A percentile compares a stretch with the other conserved stretches of the same genome.
phyloP scores from a whole-genome alignment of 208 protist genomes.

The Leishmania tropica region DNA sequence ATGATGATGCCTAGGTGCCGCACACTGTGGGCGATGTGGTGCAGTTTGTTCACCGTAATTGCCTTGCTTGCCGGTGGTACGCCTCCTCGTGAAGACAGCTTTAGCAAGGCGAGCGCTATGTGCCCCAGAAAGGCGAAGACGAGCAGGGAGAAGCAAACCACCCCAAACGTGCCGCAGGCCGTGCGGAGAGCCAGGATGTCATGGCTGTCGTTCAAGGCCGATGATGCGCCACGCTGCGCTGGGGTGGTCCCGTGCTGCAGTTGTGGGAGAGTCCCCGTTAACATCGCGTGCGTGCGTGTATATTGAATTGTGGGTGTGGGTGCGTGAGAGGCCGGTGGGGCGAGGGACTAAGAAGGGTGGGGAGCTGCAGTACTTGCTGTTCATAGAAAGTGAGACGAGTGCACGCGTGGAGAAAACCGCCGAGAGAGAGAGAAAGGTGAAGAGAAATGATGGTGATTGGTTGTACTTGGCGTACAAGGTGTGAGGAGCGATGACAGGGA shows the following conservation, averaged over 20 bases:
- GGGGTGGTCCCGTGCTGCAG: background rate
- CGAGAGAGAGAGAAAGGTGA: background rate
- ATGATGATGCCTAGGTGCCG: conserved; percentile 90
- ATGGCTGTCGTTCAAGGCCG: conserved; percentile 18
- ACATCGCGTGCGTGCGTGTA: background rate
- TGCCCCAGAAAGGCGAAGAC: conserved; percentile 27
- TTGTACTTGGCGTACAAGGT: background rate
- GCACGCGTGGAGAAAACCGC: background rate
- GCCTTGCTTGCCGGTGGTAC: background rate
- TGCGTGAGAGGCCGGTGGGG: background rate
- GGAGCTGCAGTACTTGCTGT: background rate
- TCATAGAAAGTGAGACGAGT: background rate
- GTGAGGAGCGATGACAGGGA: background rate
- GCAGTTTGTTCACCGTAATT: background rate
- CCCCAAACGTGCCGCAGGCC: conserved; percentile 33
- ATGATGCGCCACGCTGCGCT: background rate
- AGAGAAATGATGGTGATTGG: background rate
- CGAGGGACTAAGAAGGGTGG: background rate
- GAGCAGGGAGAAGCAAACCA: conserved; percentile 24
- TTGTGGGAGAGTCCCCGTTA: background rate
- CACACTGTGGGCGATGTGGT: conserved; percentile 40
- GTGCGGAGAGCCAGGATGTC: conserved; percentile 22
- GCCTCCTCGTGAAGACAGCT: background rate
- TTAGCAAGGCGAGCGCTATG: conserved; percentile 8
- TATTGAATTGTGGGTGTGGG: background rate